Conservation (phyloP, 1,284 basidiomycete species). For the Irpex sp. region DNA sequence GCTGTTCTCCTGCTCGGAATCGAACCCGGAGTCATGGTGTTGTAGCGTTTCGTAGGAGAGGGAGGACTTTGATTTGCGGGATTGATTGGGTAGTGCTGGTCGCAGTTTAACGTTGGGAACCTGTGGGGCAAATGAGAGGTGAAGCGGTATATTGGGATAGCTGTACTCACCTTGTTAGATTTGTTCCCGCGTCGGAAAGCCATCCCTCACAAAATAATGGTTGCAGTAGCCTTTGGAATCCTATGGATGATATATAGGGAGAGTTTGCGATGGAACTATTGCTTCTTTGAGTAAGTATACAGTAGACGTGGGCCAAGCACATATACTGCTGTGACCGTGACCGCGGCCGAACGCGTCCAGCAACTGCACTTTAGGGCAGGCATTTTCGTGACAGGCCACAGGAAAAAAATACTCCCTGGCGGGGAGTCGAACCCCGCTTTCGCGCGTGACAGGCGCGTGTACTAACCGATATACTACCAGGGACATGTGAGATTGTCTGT, state of each 20-base stretch:
- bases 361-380: slow-evolving; percentile 23
- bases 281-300: too few relatives aligned
- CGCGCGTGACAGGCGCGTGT: slow-evolving; percentile 25
- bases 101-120: slow-evolving; percentile 76
- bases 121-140: slow-evolving; percentile 30
- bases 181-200: slow-evolving; percentile 33
- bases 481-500: background rate
- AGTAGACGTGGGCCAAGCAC: too few relatives aligned
- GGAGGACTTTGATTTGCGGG: slow-evolving; percentile 7
- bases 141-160: background rate
- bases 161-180: slow-evolving; percentile 40
- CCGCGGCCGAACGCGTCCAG: background rate
- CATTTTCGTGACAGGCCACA: slow-evolving; percentile 9
- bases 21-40: slow-evolving; percentile 20
- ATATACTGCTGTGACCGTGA: background rate
- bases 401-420: slow-evolving; percentile 28
- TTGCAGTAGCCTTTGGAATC: background rate
- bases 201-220: slow-evolving; percentile 4
- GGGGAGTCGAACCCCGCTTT: slow-evolving; percentile 41
- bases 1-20: slow-evolving; percentile 23
- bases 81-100: slow-evolving; percentile 41
- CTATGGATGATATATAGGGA: too few relatives aligned
- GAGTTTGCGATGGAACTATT: too few relatives aligned
- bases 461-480: slow-evolving; percentile 13
- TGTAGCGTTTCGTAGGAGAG: slow-evolving; percentile 12